Base-by-base conservation (phyloP, 495 filamentous ascomycete genomes). In the Lophium mytilinum region DNA sequence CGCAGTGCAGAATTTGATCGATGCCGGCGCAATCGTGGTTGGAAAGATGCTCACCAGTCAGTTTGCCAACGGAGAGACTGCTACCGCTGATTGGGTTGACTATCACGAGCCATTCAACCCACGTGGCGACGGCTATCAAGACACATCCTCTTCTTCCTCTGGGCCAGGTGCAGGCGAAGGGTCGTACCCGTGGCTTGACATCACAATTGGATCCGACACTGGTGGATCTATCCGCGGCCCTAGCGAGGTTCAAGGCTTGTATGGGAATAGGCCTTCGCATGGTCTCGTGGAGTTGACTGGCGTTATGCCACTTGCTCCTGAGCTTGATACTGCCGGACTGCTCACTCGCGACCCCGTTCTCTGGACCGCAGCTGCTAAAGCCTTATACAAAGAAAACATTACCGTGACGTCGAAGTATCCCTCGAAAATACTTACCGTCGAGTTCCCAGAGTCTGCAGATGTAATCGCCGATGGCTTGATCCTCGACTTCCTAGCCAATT, bases 41-140 rank as follows among this genome's bases (percentile, higher is more conserved):
- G 83, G 82, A 7, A 80, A 83, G 53, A 78, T 76, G 66, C 83
- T 82, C 63, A 77, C 76, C 0, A 76, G 73, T 14, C 78, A 81
- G 59, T 84, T 84, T 56, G 81, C 78, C 12, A 81, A 82, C 57
- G 77, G 79, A 6, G 80, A 80, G 57, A 64, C 61, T 50, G 70
- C 76, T 1, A 81, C 75, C 0, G 72, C 69, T 9, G 78, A 82
- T 57, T 83, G 76, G 80, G 69, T 76, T 9, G 78, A 80, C 53
- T 76, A 73, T 52, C 66, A 70, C 21, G 57, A 60, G 39, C 52
- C 66, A 6, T 70, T 70, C 66, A 70, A 70, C 42, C 68, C 68
- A 18, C 58, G 66, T 9, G 66, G 68, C 10, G 69, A 72, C 45
- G 69, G 69, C 9, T 72, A 72, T 45, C 69, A 72, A 54, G 64